Evolutionary conservation across 306 rosid species (phyloP), one percentile per base, ranked within the genome.

Genomic region (Geum urbanum): DNA sequence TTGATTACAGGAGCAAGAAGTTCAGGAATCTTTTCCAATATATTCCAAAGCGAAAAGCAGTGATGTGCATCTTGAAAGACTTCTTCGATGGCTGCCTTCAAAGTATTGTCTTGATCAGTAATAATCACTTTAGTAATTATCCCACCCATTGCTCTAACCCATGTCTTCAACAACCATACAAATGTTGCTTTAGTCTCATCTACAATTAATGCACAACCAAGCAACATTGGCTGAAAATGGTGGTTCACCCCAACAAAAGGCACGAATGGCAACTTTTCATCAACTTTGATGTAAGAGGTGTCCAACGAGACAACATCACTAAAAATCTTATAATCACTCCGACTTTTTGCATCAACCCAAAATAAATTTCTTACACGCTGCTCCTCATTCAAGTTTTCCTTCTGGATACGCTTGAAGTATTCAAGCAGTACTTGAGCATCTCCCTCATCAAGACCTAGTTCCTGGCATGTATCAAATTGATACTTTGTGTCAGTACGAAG

Each of bases 81-180:
- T 86, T 89, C 97, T 74, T 81, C 96, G 75, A 84, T 81, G 44
- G 94, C 91, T 67, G 76, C 71, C 77, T 86, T 84, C 91, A 92
- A 70, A 77, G 85, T 79, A 44, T 86, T 84, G 82, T 84, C 97
- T 75, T 89, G 96, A 81, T 92, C 92, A 45, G 96, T 84, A 71
- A 89, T 85, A 55, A 92, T 82, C 70, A 86, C 87, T 80, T 84
- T 92, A 45, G 97, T 95, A 78, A 84, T 84, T 82, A 72, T 79
- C 76, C 92, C 96, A 15, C 87, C 82, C 96, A 92, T 92, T 63
- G 97, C 97, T 84, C 96, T 81, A 73, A 87, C 95, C 97, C 97
- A 89, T 20, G 96, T 86, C 87, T 84, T 92, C 90, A 92, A 72
- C 76, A 92, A 73, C 97, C 97, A 92, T 72, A 84, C 84, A 84